Conservation (phyloP, 768 basidiomycete genomes). For the Serendipita sp. region DNA sequence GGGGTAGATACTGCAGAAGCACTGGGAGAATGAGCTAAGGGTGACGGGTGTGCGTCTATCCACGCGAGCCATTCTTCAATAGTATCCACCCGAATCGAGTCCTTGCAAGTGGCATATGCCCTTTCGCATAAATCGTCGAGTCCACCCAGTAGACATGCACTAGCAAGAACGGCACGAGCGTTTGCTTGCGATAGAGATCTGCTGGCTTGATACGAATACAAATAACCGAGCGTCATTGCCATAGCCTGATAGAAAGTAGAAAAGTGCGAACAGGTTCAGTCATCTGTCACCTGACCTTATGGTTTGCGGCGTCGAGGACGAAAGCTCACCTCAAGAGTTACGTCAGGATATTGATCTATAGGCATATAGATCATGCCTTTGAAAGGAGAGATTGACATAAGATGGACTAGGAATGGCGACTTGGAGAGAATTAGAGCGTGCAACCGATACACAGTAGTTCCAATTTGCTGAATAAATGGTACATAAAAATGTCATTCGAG, state of each 20-base stretch:
- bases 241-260: background rate
- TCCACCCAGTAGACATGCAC: slow-evolving; percentile 69
- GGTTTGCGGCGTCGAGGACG: background rate
- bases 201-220: slow-evolving; percentile 59
- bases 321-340: slow-evolving; percentile 61
- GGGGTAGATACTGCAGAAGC: slow-evolving; percentile 9
- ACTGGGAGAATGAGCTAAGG: slow-evolving; percentile 9
- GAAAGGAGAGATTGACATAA: slow-evolving; percentile 68
- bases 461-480: slow-evolving; percentile 9
- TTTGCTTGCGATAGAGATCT: slow-evolving; percentile 57
- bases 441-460: slow-evolving; percentile 35
- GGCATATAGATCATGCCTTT: slow-evolving; percentile 59
- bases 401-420: slow-evolving; percentile 73
- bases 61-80: slow-evolving; percentile 68
- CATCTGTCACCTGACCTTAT: slow-evolving; percentile 9
- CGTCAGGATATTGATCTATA: slow-evolving; percentile 63
- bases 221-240: slow-evolving; percentile 53
- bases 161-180: slow-evolving; percentile 71
- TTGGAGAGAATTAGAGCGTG: slow-evolving; percentile 78
- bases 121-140: slow-evolving; percentile 74
- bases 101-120: slow-evolving; percentile 62
- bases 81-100: slow-evolving; percentile 58
- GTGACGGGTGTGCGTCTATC: slow-evolving; percentile 38
- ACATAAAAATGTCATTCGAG: slow-evolving; percentile 5
- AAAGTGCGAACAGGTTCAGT: background rate